Percentiles rank a stretch among this genome's conserved stretches.
These are phyloP conservation scores for Cyclotella cryptica DNA, from an alignment of 108 stramenopile species.

Conservation along the genomic window DNA sequence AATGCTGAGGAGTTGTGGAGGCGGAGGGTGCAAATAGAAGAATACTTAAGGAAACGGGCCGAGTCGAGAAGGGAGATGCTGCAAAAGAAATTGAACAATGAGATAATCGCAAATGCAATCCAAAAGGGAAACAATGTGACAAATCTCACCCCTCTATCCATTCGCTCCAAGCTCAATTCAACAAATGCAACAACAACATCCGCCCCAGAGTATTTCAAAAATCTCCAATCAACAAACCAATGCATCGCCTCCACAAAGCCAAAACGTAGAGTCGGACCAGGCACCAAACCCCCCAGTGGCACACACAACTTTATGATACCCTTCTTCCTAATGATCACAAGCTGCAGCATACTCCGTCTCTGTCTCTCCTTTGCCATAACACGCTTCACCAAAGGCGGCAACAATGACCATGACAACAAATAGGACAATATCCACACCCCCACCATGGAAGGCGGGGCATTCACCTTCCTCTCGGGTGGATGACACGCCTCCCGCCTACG, in stretches of 20 bases:
- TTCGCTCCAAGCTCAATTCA: not conserved
- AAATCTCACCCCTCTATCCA: not conserved
- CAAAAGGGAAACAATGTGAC: not conserved
- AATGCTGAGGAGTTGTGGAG: constrained; percentile 31
- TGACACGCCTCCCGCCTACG: constrained; percentile 9
- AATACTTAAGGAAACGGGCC: constrained; percentile 16
- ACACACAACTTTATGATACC: not conserved
- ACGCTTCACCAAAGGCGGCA: not conserved
- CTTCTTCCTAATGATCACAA: not conserved
- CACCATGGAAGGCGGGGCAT: no score
- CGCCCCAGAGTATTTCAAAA: no score
- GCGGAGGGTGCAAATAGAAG: not conserved
- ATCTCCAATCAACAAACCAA: no score
- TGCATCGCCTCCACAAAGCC: not conserved
- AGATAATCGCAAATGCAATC: not conserved
- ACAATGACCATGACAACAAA: constrained; percentile 9
- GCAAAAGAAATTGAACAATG: not conserved
- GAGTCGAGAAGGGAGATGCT: constrained; percentile 2
- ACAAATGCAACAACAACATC: not conserved
- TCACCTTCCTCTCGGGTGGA: not conserved
- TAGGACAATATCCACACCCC: not conserved
- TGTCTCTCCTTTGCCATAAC: constrained; percentile 10
- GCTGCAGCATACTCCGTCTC: constrained; percentile 8
- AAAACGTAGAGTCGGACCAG: not conserved
- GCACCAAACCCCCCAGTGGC: not conserved